Evolutionary conservation across 2,329 filamentous ascomycete species (phyloP).

Genomic region (Pezicula carpinea): DNA sequence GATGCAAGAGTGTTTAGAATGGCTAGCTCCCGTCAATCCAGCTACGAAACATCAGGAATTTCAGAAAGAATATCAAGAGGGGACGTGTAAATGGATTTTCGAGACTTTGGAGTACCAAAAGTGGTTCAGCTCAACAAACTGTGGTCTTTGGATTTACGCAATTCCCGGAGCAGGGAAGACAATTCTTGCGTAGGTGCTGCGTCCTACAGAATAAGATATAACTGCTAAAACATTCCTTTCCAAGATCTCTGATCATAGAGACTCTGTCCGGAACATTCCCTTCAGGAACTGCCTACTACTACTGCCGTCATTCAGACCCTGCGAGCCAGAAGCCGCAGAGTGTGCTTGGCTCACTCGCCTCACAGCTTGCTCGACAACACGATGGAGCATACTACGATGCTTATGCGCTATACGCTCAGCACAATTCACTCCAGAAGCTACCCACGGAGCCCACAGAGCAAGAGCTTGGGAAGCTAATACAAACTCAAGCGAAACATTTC

Average conservation of each 20-base stretch:
- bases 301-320: not conserved
- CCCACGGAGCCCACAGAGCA: not conserved
- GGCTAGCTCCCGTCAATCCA: constrained; percentile 1
- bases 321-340: not conserved
- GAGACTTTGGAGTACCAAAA: not conserved
- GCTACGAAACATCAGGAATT: not conserved
- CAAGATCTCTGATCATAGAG: not conserved
- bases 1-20: not conserved
- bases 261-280: not conserved
- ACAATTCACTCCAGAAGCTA: not conserved
- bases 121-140: not conserved
- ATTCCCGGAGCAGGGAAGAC: not conserved
- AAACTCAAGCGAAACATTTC: not conserved
- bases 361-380: not conserved
- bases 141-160: not conserved
- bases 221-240: not conserved
- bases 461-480: not conserved
- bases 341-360: not conserved
- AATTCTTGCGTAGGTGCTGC: not conserved
- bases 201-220: too few relatives aligned
- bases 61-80: not conserved
- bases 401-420: not conserved
- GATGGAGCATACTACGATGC: not conserved
- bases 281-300: not conserved
- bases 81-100: not conserved